A percentile compares a stretch with the other conserved stretches of the same genome.
Evolutionary conservation across 192 early-diverging fungal species (phyloP).

Genomic region (Pilobolus umbonatus): DNA sequence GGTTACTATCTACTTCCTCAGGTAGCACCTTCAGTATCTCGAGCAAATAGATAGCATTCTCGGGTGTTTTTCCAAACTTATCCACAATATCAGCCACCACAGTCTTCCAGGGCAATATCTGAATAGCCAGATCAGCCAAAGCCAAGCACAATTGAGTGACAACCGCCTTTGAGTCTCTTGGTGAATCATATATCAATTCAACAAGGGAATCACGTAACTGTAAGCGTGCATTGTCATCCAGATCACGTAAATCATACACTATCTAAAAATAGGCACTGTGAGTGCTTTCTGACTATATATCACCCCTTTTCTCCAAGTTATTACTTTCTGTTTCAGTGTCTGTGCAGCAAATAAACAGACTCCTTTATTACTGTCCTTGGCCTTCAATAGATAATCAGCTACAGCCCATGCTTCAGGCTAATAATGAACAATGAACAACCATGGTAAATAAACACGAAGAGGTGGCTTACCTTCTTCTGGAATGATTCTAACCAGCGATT

Average conservation of each 20-base stretch:
- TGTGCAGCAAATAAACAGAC: constrained; percentile 87
- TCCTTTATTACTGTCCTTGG: constrained; percentile 49
- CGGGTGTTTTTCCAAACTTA: constrained; percentile 57
- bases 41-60: constrained; percentile 61
- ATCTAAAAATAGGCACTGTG: constrained; percentile 44
- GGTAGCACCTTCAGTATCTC: constrained; percentile 84
- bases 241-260: constrained; percentile 72
- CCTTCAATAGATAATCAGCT: constrained; percentile 65
- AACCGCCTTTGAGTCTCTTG: constrained; percentile 57
- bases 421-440: not conserved
- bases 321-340: constrained; percentile 85
- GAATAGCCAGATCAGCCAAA: constrained; percentile 80
- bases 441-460: not conserved
- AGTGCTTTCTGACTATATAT: not conserved
- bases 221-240: constrained; percentile 56
- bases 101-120: constrained; percentile 75
- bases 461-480: constrained; percentile 69
- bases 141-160: constrained; percentile 78
- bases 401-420: constrained; percentile 85
- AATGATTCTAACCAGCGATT: constrained; percentile 78
- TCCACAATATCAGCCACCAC: constrained; percentile 71
- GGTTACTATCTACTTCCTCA: constrained; percentile 73
- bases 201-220: constrained; percentile 79
- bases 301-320: not conserved
- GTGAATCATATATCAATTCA: constrained; percentile 51